phyloP scores from a whole-genome alignment of 2,329 filamentous ascomycete genomes.

The Sphaceloma murrayae region DNA sequence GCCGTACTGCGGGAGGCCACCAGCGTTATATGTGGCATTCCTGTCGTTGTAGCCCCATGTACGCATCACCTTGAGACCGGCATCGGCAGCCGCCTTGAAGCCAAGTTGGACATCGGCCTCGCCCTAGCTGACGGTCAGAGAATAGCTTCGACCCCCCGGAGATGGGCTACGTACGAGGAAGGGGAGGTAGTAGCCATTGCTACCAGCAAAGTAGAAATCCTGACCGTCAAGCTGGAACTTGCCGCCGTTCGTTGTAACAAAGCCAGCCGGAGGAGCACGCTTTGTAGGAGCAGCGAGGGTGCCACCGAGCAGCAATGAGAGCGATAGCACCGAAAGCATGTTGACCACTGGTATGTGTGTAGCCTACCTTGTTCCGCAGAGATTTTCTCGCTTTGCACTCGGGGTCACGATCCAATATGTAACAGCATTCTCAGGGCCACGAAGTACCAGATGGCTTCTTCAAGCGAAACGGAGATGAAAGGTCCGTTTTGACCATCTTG shows the following conservation, averaged over 20 bases:
- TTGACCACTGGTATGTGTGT: background rate
- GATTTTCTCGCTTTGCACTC: background rate
- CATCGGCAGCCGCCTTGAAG: slow-evolving; percentile 38
- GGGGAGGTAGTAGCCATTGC: slow-evolving; percentile 49
- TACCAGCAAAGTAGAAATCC: slow-evolving; percentile 49
- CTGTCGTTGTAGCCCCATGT: slow-evolving; percentile 52
- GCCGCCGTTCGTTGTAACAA: slow-evolving; percentile 42
- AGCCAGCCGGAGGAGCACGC: slow-evolving; percentile 28
- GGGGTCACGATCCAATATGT: slow-evolving; percentile 2
- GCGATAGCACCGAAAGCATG: slow-evolving; percentile 8
- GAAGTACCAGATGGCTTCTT: background rate
- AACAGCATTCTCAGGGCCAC: background rate
- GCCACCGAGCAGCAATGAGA: slow-evolving; percentile 2
- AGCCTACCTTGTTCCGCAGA: slow-evolving; percentile 2
- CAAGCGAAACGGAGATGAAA: slow-evolving; percentile 16
- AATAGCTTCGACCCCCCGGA: background rate
- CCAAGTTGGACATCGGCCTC: slow-evolving; percentile 41
- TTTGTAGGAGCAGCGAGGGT: slow-evolving; percentile 1
- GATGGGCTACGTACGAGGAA: slow-evolving; percentile 31
- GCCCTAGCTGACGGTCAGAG: slow-evolving; percentile 29
- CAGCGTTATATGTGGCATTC: slow-evolving; percentile 38
- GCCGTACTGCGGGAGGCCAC: slow-evolving; percentile 45
- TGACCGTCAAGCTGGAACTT: slow-evolving; percentile 47
- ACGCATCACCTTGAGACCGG: slow-evolving; percentile 45
- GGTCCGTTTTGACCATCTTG: slow-evolving; percentile 14